Base-by-base conservation (phyloP, 495 filamentous ascomycete species). In the Neurospora pannonica region DNA sequence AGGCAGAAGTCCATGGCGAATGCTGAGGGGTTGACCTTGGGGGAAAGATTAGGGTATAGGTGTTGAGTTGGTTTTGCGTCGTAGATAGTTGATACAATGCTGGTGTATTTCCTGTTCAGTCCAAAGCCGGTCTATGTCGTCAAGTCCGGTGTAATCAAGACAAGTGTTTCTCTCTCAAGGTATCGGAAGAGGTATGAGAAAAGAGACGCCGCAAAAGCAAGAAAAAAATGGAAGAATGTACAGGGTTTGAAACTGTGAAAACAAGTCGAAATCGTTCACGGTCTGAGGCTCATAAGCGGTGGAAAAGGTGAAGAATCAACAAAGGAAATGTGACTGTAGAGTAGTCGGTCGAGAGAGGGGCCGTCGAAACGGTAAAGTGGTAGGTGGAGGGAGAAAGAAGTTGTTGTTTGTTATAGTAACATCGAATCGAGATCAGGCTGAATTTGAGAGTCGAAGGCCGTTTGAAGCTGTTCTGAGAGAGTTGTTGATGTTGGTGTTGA, bases 1-100 rank as follows among this genome's bases (percentile, higher is more conserved):
- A 94, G 86, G 86, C 90, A 95, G 54, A 67, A 31, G 81, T 94
- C 92, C 93, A 96, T 94, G 83, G 79, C 82, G 80, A 75, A 78
- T 73, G 79, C 74, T 79, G 76, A 71, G 77, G 73, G 72, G 67
- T 75, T 67, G 75, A 79, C 73, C 74, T 73, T 62, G 76, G 75
- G 71, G 71, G 39, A 74, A 71, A 74, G 67, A 75, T 81, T 82
- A 81, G 81, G 76, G 77, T 74, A 75, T 78, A 76, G 46, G 31
- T 70, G 69, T 62, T 62, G 42, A 46, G 71, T 70, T 71, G 71
- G 70, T 72, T 11, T 70, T 60, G 39, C 46, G 72, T 75, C 60
- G 76, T 77, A 48, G 74, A 77, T 81, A 77, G 73, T 31, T 84
- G 76, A 76, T 83, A 85, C 77, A 79, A 74, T 70, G 70, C 72